Evolutionary conservation across 2,329 filamentous ascomycete genomes (phyloP).

Genomic region (Penicillium italicum): DNA sequence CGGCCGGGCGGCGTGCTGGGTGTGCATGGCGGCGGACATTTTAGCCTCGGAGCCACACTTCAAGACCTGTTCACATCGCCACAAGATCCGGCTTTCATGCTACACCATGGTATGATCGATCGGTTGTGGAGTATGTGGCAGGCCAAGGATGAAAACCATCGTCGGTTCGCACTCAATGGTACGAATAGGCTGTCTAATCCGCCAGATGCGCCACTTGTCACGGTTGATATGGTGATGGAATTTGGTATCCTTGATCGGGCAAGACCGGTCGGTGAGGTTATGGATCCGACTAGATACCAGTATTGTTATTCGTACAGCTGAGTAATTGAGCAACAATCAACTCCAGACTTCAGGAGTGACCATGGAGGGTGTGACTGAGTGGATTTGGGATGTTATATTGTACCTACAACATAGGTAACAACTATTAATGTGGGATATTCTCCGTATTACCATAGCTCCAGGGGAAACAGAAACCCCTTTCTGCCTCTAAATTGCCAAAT

Average conservation of each 20-base stretch:
- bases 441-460: no score
- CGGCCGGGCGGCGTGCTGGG: constrained; percentile 29
- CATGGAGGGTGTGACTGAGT: no score
- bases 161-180: constrained; percentile 19
- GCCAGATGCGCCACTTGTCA: constrained; percentile 10
- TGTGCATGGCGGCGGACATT: constrained; percentile 48
- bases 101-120: constrained; percentile 49
- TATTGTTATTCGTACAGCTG: constrained; percentile 18
- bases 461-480: not conserved
- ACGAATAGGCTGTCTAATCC: constrained; percentile 19
- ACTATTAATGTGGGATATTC: no score
- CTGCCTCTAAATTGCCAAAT: not conserved
- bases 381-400: not conserved
- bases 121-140: constrained; percentile 50
- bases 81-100: constrained; percentile 46
- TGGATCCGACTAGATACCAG: constrained; percentile 13
- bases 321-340: no score
- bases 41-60: constrained; percentile 42
- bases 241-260: constrained; percentile 17
- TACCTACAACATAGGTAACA: no score
- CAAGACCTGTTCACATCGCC: constrained; percentile 47
- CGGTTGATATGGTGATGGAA: constrained; percentile 18
- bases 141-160: constrained; percentile 7
- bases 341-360: no score
- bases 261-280: constrained; percentile 16